A percentile compares a stretch with the other conserved stretches of the same genome.
These are phyloP conservation scores for Austroboletus festivus DNA, from an alignment of 768 basidiomycete genomes.

Conservation along the genomic window DNA sequence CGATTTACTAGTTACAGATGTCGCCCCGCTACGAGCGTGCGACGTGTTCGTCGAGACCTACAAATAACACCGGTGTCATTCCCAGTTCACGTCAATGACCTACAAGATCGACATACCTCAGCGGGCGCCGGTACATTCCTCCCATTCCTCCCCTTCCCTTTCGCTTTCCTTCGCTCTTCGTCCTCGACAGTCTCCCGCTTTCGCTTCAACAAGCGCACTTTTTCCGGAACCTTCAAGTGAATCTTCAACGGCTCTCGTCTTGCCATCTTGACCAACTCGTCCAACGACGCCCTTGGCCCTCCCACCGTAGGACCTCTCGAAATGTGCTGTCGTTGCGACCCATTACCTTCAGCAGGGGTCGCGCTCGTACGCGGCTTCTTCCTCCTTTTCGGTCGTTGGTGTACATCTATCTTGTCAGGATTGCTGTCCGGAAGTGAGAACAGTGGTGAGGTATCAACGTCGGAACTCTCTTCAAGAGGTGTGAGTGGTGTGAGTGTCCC, in stretches of 20 bases:
- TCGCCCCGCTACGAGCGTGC: background rate
- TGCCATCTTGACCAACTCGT: slow-evolving; percentile 16
- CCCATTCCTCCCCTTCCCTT: background rate
- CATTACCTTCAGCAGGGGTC: too few species aligned
- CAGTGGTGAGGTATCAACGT: too few species aligned
- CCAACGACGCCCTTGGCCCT: slow-evolving; percentile 20
- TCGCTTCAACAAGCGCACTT: slow-evolving; percentile 13
- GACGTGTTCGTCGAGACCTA: background rate
- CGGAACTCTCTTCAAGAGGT: slow-evolving; percentile 8
- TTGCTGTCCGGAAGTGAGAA: too few species aligned
- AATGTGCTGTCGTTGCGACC: too few species aligned
- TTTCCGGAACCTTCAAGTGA: slow-evolving; percentile 4
- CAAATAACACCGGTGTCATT: slow-evolving; percentile 3
- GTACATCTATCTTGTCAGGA: background rate
- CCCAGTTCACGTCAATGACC: background rate
- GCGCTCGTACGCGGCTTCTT: background rate
- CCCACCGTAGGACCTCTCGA: slow-evolving; percentile 6
- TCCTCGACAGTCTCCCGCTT: slow-evolving; percentile 2
- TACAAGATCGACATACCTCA: background rate
- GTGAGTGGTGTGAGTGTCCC: slow-evolving; percentile 5
- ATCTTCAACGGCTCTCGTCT: slow-evolving; percentile 13
- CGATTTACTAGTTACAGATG: background rate
- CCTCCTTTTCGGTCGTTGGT: background rate
- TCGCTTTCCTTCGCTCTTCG: background rate
- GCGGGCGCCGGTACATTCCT: background rate